Percentiles rank a stretch among this genome's conserved stretches.
Evolutionary conservation across 306 rosid genomes (phyloP).

Genomic region (Hippophae rhamnoides): DNA sequence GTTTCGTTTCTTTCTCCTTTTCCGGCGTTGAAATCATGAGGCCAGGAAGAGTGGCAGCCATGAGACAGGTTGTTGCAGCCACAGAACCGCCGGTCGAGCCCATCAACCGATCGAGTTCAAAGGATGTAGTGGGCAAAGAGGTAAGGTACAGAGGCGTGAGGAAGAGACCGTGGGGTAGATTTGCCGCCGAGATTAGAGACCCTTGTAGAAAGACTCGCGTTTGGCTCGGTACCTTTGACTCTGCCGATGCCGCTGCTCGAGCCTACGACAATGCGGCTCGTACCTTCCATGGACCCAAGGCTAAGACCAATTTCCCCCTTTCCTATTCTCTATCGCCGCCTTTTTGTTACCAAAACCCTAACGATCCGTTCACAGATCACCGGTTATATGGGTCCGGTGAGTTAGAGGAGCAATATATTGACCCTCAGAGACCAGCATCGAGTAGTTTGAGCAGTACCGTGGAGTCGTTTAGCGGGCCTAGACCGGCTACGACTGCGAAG

Average conservation of each 20-base stretch:
- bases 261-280: slow-evolving; percentile 74
- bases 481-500: slow-evolving; percentile 17
- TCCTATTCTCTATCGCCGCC: slow-evolving; percentile 27
- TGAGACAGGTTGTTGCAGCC: slow-evolving; percentile 2
- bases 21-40: slow-evolving; percentile 26
- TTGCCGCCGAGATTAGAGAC: slow-evolving; percentile 90
- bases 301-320: slow-evolving; percentile 60
- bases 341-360: slow-evolving; percentile 22
- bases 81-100: slow-evolving; percentile 1
- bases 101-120: slow-evolving; percentile 28
- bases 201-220: slow-evolving; percentile 70
- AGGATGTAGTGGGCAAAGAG: slow-evolving; percentile 29
- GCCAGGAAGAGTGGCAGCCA: slow-evolving; percentile 43
- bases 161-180: slow-evolving; percentile 80
- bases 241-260: slow-evolving; percentile 75
- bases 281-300: slow-evolving; percentile 64
- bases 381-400: slow-evolving; percentile 34
- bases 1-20: no score
- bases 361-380: slow-evolving; percentile 38
- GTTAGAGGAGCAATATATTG: slow-evolving; percentile 27
- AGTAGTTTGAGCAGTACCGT: slow-evolving; percentile 86
- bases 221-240: slow-evolving; percentile 83
- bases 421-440: slow-evolving; percentile 57
- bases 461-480: slow-evolving; percentile 84
- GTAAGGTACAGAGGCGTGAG: slow-evolving; percentile 64